Percentiles rank a stretch among this genome's conserved stretches.
These are phyloP conservation scores for Chloropicon primus DNA, from an alignment of 139 green algal genomes.

Conservation along the genomic window DNA sequence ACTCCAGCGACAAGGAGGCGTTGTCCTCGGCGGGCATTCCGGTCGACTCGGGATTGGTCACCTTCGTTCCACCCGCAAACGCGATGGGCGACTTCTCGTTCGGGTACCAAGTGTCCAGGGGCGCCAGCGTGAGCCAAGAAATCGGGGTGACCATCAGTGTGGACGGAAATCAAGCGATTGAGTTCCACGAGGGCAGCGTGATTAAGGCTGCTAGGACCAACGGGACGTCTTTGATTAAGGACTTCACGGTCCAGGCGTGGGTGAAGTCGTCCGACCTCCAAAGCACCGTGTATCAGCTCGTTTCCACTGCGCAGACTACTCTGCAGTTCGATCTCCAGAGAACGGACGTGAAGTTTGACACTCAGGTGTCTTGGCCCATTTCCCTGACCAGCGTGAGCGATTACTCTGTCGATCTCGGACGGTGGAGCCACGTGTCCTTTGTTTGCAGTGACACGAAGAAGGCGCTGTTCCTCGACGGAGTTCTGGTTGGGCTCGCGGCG, in stretches of 20 bases:
- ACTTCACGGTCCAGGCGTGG: constrained; percentile 11
- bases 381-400: constrained; percentile 1
- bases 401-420: background rate
- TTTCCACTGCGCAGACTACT: constrained; percentile 9
- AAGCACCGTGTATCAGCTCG: background rate
- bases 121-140: constrained; percentile 1
- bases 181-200: background rate
- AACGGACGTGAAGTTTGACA: background rate
- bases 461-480: constrained; percentile 7
- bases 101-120: background rate
- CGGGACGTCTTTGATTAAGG: background rate
- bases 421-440: constrained; percentile 6
- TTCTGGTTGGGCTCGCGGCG: background rate
- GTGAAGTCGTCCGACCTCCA: background rate
- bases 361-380: constrained; percentile 1
- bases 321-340: background rate
- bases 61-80: constrained; percentile 9
- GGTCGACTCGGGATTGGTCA: background rate
- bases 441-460: background rate
- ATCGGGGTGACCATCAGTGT: constrained; percentile 2
- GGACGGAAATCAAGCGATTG: background rate
- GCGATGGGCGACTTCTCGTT: constrained; percentile 1
- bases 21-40: background rate
- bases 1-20: background rate
- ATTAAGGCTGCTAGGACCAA: background rate